These are phyloP conservation scores for Lachnellula occidentalis DNA, from an alignment of 2,329 filamentous ascomycete genomes.

Conservation along the genomic window DNA sequence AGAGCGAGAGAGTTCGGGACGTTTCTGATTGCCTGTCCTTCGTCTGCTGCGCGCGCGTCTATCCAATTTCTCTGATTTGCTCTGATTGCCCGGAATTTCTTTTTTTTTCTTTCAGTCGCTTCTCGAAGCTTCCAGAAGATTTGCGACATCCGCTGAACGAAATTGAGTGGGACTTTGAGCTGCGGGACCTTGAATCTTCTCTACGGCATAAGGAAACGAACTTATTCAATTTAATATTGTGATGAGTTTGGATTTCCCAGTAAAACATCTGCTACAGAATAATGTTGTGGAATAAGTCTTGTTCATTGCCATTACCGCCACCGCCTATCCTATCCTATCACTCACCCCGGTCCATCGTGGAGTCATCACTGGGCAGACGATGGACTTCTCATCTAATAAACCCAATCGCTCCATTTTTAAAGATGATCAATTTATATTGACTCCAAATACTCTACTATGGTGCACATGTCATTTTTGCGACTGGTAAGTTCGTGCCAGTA, in stretches of 20 bases:
- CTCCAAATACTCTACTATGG: no score
- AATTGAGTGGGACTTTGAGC: neutral
- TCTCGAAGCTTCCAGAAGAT: neutral
- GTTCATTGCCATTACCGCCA: neutral
- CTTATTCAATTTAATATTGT: no score
- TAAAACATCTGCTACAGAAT: neutral
- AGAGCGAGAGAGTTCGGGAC: no score
- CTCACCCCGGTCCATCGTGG: conserved; percentile 2
- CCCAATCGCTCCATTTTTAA: neutral
- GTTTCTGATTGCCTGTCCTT: no score
- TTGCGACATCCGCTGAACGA: neutral
- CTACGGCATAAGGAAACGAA: neutral
- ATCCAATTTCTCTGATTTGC: no score
- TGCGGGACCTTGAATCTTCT: neutral
- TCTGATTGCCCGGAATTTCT: no score
- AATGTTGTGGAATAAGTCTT: neutral
- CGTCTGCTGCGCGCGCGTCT: no score
- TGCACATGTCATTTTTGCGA: no score
- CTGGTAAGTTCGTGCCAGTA: no score
- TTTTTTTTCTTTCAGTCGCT: neutral
- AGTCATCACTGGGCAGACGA: neutral
- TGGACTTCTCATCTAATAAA: neutral
- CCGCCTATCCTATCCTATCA: no score
- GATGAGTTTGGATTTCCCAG: no score
- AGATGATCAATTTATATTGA: neutral